A percentile compares a stretch with the other conserved stretches of the same genome.
phyloP scores from a whole-genome alignment of 1,139 yeast species.

The Lodderomyces oxycetoniae region DNA sequence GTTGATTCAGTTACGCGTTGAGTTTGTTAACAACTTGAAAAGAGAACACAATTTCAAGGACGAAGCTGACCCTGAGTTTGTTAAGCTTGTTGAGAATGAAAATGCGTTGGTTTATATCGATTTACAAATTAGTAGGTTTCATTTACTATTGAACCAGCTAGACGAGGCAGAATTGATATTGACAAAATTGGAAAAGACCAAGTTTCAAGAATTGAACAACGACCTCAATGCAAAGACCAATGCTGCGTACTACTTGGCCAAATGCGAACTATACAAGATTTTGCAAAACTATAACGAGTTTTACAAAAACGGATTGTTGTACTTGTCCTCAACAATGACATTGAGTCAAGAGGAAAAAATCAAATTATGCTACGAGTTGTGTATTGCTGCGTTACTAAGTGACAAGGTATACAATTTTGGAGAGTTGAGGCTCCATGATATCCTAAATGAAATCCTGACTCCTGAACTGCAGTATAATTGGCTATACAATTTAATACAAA shows the following conservation, averaged over 20 bases:
- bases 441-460: slow-evolving; percentile 48
- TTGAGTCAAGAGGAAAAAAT: slow-evolving; percentile 23
- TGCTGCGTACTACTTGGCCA: slow-evolving; percentile 79
- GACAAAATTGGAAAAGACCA: slow-evolving; percentile 49
- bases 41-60: slow-evolving; percentile 23
- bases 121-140: slow-evolving; percentile 73
- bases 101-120: slow-evolving; percentile 56
- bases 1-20: slow-evolving; percentile 46
- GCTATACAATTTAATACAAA: slow-evolving; percentile 66
- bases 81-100: slow-evolving; percentile 32
- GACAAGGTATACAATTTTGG: slow-evolving; percentile 94
- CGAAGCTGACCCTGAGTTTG: slow-evolving; percentile 31
- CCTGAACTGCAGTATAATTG: slow-evolving; percentile 54
- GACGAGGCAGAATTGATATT: slow-evolving; percentile 66
- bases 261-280: slow-evolving; percentile 70
- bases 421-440: slow-evolving; percentile 86
- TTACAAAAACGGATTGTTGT: slow-evolving; percentile 59
- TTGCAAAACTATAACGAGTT: slow-evolving; percentile 75
- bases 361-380: slow-evolving; percentile 71
- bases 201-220: slow-evolving; percentile 49
- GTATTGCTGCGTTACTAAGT: slow-evolving; percentile 85
- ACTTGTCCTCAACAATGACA: slow-evolving; percentile 47
- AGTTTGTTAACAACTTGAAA: slow-evolving; percentile 38
- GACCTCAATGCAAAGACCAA: slow-evolving; percentile 68
- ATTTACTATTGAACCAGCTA: slow-evolving; percentile 53